phyloP scores from a whole-genome alignment of 1,284 basidiomycete species.

The Apiotrichum mycotoxinovorans region DNA sequence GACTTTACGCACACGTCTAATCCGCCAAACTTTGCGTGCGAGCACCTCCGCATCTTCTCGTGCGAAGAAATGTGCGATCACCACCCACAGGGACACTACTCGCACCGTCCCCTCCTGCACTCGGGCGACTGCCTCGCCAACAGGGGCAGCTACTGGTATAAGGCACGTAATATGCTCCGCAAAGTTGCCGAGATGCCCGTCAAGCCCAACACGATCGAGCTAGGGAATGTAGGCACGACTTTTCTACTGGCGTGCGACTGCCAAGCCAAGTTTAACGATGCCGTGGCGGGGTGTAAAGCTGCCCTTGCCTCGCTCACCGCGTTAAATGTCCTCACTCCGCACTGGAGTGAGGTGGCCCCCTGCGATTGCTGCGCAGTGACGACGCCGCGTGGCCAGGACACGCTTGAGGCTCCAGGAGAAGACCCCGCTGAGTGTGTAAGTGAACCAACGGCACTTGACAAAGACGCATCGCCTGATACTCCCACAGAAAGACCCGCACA shows the following conservation, averaged over 20 bases:
- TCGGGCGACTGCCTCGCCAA: not conserved
- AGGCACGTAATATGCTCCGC: not conserved
- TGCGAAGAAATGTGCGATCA: not conserved
- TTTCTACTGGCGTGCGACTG: not conserved
- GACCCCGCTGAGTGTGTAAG: not conserved
- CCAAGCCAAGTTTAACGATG: not conserved
- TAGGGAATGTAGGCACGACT: not conserved
- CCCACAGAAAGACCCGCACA: not conserved
- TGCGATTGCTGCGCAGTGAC: not conserved
- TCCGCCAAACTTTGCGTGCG: not conserved
- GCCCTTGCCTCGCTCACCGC: not conserved
- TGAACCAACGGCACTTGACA: not conserved
- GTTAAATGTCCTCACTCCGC: not conserved
- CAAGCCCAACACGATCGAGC: not conserved
- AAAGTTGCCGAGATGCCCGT: not conserved
- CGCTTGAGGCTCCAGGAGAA: not conserved
- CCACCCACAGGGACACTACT: not conserved
- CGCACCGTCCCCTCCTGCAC: not conserved
- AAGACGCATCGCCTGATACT: too few species aligned
- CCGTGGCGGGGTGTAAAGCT: not conserved
- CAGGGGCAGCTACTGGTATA: not conserved
- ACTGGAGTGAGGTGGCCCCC: not conserved
- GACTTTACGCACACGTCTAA: not conserved
- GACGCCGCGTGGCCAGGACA: not conserved
- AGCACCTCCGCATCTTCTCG: not conserved